A percentile compares a stretch with the other conserved stretches of the same genome.
Conservation (phyloP, 192 early-diverging fungal genomes). For the Rhizophagus sp. region DNA sequence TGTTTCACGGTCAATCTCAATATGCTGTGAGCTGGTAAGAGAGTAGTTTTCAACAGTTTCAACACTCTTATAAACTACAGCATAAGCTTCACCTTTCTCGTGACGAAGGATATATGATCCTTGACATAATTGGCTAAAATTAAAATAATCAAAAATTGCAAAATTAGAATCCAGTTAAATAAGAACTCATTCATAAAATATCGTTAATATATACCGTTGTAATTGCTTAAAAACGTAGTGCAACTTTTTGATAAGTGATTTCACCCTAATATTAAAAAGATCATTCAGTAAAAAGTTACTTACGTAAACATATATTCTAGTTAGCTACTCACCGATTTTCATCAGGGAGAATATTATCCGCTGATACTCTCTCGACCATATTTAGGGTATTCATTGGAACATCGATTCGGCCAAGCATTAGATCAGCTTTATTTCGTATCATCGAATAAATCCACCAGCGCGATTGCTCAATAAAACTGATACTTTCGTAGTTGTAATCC, state of each 20-base stretch:
- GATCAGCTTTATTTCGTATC: slow-evolving; percentile 34
- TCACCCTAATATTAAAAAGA: slow-evolving; percentile 14
- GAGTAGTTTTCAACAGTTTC: background rate
- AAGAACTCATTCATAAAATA: background rate
- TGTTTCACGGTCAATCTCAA: slow-evolving; percentile 24
- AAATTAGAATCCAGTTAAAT: background rate
- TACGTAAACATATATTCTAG: background rate
- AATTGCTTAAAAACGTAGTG: slow-evolving; percentile 34
- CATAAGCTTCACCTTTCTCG: slow-evolving; percentile 18
- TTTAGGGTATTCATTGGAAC: slow-evolving; percentile 31
- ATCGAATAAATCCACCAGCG: slow-evolving; percentile 37
- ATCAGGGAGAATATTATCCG: slow-evolving; percentile 39
- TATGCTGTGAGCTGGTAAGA: background rate
- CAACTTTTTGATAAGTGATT: slow-evolving; percentile 35
- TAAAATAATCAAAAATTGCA: background rate
- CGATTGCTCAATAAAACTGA: slow-evolving; percentile 33
- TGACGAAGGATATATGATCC: slow-evolving; percentile 34
- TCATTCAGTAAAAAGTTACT: background rate
- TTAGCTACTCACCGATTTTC: slow-evolving; percentile 27
- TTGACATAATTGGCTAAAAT: slow-evolving; percentile 2
- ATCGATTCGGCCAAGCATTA: slow-evolving; percentile 38
- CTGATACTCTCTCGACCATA: slow-evolving; percentile 31
- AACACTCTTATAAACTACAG: slow-evolving; percentile 19
- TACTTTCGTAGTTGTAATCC: slow-evolving; percentile 31
- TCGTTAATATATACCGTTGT: slow-evolving; percentile 8